Percentiles rank a stretch among this genome's conserved stretches.
Conservation (phyloP, 116 monocot species). For the Cymodocea nodosa region DNA sequence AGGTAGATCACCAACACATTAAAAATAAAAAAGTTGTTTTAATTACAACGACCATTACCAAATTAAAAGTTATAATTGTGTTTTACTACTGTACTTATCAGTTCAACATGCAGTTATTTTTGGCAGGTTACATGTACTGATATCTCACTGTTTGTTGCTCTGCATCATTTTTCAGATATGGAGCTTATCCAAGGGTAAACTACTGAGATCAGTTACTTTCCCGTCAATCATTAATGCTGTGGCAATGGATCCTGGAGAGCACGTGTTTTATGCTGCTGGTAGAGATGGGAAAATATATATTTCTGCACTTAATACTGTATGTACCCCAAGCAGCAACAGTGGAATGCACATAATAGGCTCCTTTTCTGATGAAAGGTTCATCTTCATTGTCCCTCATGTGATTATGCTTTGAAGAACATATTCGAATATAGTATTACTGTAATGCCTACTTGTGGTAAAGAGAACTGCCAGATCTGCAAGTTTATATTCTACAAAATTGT, state of each 20-base stretch:
- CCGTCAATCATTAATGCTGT: constrained; percentile 55
- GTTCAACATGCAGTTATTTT: no score
- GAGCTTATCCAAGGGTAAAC: constrained; percentile 64
- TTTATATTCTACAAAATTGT: no score
- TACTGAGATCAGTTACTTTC: constrained; percentile 58
- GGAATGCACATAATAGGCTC: constrained; percentile 40
- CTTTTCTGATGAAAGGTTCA: constrained; percentile 56
- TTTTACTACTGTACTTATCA: no score
- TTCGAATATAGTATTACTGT: no score
- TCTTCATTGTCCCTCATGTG: background rate
- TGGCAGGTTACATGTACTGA: background rate
- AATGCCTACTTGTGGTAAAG: no score
- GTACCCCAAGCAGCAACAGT: constrained; percentile 22
- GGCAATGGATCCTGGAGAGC: constrained; percentile 63
- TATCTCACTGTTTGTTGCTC: background rate
- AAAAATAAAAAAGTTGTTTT: no score
- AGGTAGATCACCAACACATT: no score
- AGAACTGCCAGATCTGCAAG: no score
- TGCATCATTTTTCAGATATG: constrained; percentile 41
- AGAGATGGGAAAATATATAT: constrained; percentile 88
- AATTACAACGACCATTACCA: no score
- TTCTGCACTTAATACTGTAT: constrained; percentile 58
- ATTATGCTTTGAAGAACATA: no score
- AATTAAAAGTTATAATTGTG: no score
- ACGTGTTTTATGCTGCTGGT: constrained; percentile 74